Base-by-base conservation (phyloP, 129 eudicot species). In the Silybum marianum region DNA sequence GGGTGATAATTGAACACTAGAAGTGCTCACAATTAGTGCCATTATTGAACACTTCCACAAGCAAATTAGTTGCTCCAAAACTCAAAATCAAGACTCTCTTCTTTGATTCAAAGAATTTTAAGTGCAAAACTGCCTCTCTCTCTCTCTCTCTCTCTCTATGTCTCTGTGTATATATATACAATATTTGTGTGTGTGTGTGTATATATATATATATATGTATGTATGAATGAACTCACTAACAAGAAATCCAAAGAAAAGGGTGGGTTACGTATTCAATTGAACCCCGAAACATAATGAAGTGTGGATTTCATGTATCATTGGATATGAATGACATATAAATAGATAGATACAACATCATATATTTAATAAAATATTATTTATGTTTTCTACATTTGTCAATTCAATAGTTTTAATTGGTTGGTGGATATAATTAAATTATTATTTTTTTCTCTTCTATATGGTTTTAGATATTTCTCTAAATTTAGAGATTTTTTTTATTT, bases 221-320 rank as follows among this genome's bases (percentile, higher is more conserved):
- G 1, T 54, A 5, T 18, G 18, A 18, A 58, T 18, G 39, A 44
- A 73, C 74, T 81, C 38, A 30, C 74, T 40, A 73, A 66, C 75
- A 74, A 81, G 25, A 74, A 44, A 51, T 46, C 16, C 6, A 21
- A 68, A 66, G n/a, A 81, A 66, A 40, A 62, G 62, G 82, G 70
- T 77, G 42, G n/a, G 77, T 78, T 78, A 77, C 83, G 83, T 83
- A 44, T 78, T 83, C 5, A 42, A 78, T 6, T 78, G 82, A 77
- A 67, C 3, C 22, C 51, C 40, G 74, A 67, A 83, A 71, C 78
- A 39, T 19, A 14, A 28, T 72, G 60, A 77, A 83, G 63, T 83
- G 79, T 60, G 74, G 40, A 48, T 77, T 83, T 74, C 83, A 72
- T 83, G 79, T 62, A 26, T 83, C 86, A 78, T 83, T 7, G 42